These are phyloP conservation scores for Bjerkandera adusta DNA, from an alignment of 1,284 basidiomycete genomes.

Conservation along the genomic window DNA sequence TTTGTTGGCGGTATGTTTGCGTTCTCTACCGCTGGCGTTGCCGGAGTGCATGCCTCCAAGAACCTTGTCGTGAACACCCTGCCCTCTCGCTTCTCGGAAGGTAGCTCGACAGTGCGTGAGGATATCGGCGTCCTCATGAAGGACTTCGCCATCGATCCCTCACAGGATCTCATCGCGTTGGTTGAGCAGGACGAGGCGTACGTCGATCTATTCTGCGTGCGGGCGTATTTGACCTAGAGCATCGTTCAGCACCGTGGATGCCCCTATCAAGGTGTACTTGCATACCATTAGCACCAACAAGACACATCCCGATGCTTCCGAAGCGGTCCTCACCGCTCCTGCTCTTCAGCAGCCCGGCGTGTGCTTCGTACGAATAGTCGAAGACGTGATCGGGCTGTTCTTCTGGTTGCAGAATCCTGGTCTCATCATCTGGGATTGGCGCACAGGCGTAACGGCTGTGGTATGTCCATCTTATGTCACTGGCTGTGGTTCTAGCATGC, in stretches of 20 bases:
- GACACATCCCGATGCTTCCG: slow-evolving; percentile 36
- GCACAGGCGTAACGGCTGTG: slow-evolving; percentile 39
- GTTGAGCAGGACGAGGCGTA: slow-evolving; percentile 34
- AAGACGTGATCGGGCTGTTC: slow-evolving; percentile 50
- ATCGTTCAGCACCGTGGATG: no score
- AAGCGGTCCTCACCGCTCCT: slow-evolving; percentile 24
- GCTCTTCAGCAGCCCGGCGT: slow-evolving; percentile 29
- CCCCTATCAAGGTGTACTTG: slow-evolving; percentile 25
- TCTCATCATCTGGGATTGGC: slow-evolving; percentile 56
- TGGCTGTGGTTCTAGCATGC: no score
- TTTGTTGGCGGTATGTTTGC: no score
- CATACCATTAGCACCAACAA: slow-evolving; percentile 42
- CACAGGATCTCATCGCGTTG: slow-evolving; percentile 54
- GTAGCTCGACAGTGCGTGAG: slow-evolving; percentile 27
- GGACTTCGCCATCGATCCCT: slow-evolving; percentile 65
- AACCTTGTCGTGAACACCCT: slow-evolving; percentile 39
- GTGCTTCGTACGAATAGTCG: slow-evolving; percentile 47
- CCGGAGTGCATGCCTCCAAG: no score
- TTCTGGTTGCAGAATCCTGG: slow-evolving; percentile 34
- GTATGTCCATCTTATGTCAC: slow-evolving; percentile 40
- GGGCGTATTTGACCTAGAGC: no score
- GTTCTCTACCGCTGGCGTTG: no score
- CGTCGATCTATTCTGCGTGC: slow-evolving; percentile 6
- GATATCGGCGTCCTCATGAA: slow-evolving; percentile 43
- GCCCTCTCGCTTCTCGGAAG: slow-evolving; percentile 29